Conservation (phyloP, 2,329 filamentous ascomycete species). For the Dothidotthia symphoricarpi region DNA sequence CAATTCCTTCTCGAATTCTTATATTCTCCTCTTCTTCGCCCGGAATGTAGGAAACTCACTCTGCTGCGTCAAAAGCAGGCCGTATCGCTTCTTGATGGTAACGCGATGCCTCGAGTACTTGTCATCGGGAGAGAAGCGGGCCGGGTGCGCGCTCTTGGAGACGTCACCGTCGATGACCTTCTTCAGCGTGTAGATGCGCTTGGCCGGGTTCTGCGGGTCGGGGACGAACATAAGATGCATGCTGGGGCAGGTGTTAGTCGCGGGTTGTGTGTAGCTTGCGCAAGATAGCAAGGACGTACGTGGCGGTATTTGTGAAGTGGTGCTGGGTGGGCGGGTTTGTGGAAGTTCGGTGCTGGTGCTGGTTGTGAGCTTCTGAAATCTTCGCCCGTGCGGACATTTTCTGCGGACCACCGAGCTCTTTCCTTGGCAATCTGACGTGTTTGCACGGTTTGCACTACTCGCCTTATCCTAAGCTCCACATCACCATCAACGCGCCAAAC, state of each 20-base stretch:
- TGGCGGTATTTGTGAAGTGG: neutral
- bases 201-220: constrained; percentile 65
- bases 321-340: neutral
- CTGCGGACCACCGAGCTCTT: constrained; percentile 22
- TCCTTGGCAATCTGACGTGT: constrained; percentile 16
- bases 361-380: constrained; percentile 10
- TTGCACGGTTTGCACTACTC: constrained; percentile 13
- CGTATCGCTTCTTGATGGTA: constrained; percentile 90
- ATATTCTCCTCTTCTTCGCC: neutral
- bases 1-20: neutral
- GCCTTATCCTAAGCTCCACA: constrained; percentile 12
- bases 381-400: constrained; percentile 17
- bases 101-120: constrained; percentile 95
- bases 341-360: constrained; percentile 2
- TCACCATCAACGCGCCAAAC: constrained; percentile 16
- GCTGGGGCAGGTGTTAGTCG: constrained; percentile 16
- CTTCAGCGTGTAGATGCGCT: constrained; percentile 92
- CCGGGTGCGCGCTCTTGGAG: constrained; percentile 94
- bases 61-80: constrained; percentile 80
- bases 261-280: neutral
- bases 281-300: neutral
- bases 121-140: constrained; percentile 95
- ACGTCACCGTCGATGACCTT: constrained; percentile 80
- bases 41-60: constrained; percentile 43
- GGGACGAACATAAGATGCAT: constrained; percentile 86